A percentile compares a stretch with the other conserved stretches of the same genome.
phyloP scores from a whole-genome alignment of 2,329 filamentous ascomycete species.

The Alternaria angustiovoidea region DNA sequence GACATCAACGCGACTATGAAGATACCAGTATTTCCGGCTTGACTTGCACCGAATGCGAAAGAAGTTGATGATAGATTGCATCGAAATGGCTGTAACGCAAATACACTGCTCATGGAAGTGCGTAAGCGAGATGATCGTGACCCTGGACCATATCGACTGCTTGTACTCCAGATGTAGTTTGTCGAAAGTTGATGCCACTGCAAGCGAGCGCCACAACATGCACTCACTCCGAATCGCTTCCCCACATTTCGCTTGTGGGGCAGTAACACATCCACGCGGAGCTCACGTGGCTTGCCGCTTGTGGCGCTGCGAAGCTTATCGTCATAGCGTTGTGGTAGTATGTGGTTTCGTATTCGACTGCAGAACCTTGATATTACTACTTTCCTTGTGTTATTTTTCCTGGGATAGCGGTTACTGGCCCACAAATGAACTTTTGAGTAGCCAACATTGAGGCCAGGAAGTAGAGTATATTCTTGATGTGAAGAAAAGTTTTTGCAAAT shows the following conservation, averaged over 20 bases:
- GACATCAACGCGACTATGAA: background rate
- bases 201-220: conserved; percentile 1
- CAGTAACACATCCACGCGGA: conserved; percentile 2
- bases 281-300: conserved; percentile 6
- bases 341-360: background rate
- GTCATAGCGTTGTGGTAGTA: background rate
- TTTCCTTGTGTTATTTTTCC: background rate
- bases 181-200: background rate
- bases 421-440: background rate
- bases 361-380: background rate
- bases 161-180: background rate
- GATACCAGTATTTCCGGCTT: background rate
- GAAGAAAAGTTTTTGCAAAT: background rate
- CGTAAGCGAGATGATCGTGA: background rate
- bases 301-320: background rate
- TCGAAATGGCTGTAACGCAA: background rate
- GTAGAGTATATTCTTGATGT: too few species aligned
- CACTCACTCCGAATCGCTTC: conserved; percentile 17
- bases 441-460: background rate
- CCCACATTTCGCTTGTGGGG: conserved; percentile 19
- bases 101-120: background rate
- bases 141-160: background rate
- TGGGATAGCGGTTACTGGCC: background rate
- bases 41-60: background rate
- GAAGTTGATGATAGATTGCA: background rate